Conservation (phyloP, 139 green algal species). For the Tetradesmus obliquus region DNA sequence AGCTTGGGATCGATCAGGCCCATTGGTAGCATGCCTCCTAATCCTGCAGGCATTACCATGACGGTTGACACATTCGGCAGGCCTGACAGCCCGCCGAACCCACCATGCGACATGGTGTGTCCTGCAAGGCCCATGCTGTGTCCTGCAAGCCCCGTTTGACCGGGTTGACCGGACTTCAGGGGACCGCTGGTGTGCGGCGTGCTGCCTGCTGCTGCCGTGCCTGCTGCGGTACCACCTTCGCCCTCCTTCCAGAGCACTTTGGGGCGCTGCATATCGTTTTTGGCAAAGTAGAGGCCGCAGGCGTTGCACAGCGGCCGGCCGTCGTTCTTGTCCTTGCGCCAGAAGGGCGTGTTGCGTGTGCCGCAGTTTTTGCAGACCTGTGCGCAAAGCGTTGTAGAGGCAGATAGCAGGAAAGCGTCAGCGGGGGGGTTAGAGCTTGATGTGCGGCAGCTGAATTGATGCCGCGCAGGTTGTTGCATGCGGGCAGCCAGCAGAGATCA, state of each 20-base stretch:
- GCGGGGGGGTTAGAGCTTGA: no score
- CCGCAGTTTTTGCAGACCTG: conserved; percentile 95
- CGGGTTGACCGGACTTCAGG: background rate
- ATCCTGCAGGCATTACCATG: conserved; percentile 37
- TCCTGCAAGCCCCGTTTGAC: background rate
- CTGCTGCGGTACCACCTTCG: conserved; percentile 38
- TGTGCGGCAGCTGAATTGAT: no score
- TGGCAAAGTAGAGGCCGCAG: conserved; percentile 95
- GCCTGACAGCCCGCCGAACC: conserved; percentile 1
- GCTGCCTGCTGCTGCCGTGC: conserved; percentile 12
- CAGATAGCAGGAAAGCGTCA: background rate
- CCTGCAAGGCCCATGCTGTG: background rate
- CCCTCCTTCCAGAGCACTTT: conserved; percentile 88
- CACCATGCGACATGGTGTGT: background rate
- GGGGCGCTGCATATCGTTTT: conserved; percentile 92
- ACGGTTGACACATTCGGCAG: conserved; percentile 37
- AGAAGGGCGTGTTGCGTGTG: conserved; percentile 92
- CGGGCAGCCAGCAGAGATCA: no score
- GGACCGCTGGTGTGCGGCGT: background rate
- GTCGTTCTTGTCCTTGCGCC: conserved; percentile 93
- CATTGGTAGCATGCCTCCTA: conserved; percentile 29
- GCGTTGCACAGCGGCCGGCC: conserved; percentile 94
- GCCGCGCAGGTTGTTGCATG: no score
- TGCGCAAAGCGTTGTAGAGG: background rate
- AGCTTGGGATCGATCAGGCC: conserved; percentile 34